Evolutionary conservation across 2,329 filamentous ascomycete species (phyloP).

Genomic region (Xylariales sp.): DNA sequence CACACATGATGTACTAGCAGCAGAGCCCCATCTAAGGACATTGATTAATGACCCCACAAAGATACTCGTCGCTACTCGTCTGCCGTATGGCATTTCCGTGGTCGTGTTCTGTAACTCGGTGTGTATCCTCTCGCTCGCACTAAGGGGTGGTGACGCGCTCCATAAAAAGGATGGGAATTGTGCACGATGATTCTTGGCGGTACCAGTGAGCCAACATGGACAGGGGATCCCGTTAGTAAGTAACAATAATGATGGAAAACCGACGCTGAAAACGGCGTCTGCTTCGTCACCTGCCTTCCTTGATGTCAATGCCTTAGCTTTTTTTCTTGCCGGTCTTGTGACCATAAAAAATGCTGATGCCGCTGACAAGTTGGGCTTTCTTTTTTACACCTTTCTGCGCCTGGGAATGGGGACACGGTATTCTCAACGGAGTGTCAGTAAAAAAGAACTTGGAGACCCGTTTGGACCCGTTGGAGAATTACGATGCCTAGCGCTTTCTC

Average conservation of each 20-base stretch:
- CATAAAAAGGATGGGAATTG: conserved; percentile 32
- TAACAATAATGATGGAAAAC: conserved; percentile 34
- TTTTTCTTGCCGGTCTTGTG: conserved; percentile 27
- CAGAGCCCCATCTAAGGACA: conserved; percentile 25
- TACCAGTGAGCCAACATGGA: conserved; percentile 24
- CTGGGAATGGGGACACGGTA: neutral
- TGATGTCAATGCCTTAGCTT: conserved; percentile 27
- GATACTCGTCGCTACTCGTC: conserved; percentile 23
- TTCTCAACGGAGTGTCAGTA: neutral
- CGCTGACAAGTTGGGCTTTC: conserved; percentile 12
- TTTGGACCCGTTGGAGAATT: conserved; percentile 9
- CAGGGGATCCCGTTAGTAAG: conserved; percentile 35
- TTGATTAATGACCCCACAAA: conserved; percentile 25
- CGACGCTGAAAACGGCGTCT: conserved; percentile 19
- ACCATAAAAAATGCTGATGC: conserved; percentile 20
- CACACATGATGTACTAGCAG: conserved; percentile 7
- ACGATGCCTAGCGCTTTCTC: conserved; percentile 26
- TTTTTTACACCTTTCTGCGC: conserved; percentile 1
- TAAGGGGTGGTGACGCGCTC: conserved; percentile 27
- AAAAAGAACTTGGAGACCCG: neutral
- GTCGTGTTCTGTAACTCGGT: conserved; percentile 20
- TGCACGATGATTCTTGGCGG: conserved; percentile 34
- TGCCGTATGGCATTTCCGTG: conserved; percentile 19
- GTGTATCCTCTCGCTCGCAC: conserved; percentile 25
- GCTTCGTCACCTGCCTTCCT: conserved; percentile 31